Base-by-base conservation (phyloP, 2,329 filamentous ascomycete genomes). In the Sclerotinia sclerotiorum region DNA sequence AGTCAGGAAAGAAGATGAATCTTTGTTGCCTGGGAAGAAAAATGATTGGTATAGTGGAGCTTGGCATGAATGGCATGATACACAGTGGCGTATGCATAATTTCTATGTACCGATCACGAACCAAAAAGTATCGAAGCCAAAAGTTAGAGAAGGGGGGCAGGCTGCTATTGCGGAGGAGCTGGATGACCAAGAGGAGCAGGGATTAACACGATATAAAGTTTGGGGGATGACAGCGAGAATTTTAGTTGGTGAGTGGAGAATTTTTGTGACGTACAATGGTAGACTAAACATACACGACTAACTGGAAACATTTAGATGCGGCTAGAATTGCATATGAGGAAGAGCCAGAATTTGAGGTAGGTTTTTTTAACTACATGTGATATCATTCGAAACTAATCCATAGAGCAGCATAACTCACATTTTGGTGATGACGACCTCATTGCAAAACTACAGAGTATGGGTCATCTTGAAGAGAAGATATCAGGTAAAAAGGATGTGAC, bases 191-290 rank as follows among this genome's bases (percentile, higher is more conserved):
- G 80, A 84, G 69, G 78, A 79, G 15, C 76, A 79, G 5, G 76
- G 78, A 13, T 72, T 84, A 56, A 81, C 81, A 54, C 83, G 90
- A 49, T 97, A 95, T 80, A 88, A 91, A 73, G 93, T 98, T 5
- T 97, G 94, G 86, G 94, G 94, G 21, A 94, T 98, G 92, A 98
- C 94, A 65, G 94, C 93, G 3, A 84, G 93, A 65, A 94, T 98
- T 67, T 79, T 97, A 67, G 92, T 97, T 6, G 67, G 67, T 68
- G 29, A 65, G 67, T 65, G 19, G 17, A 48, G 21, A 65, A 39
- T 24, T 57, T 49, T 42, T 13, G n/a, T 8, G 15, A 24, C 15
- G 15, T 3, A 39, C 5, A 42, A 32, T 27, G 35, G 44, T 21
- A 21, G 32, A 15, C 52, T 24, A 44, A 61, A 61, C n/a, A 29